Conservation (phyloP, 2,329 filamentous ascomycete genomes). For the Clonostachys byssicola region DNA sequence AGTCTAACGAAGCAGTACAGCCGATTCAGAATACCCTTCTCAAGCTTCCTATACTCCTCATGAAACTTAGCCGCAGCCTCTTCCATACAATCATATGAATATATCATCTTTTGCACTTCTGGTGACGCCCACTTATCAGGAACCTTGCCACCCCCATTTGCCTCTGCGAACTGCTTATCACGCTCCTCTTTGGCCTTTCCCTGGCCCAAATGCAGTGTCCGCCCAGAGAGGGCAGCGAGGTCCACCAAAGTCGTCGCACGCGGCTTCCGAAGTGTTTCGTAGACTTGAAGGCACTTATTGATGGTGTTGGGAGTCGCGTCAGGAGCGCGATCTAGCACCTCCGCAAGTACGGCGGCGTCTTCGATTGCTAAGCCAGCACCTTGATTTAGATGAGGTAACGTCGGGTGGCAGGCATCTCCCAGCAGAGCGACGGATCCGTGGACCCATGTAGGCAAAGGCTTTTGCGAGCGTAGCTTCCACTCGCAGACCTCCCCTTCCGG, state of each 20-base stretch:
- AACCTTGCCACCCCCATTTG: conserved; percentile 41
- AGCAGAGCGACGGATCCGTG: conserved; percentile 51
- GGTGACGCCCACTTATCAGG: conserved; percentile 69
- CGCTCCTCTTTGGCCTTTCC: conserved; percentile 52
- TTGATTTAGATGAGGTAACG: conserved; percentile 61
- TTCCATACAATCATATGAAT: conserved; percentile 56
- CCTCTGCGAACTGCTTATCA: conserved; percentile 48
- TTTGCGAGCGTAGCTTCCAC: conserved; percentile 59
- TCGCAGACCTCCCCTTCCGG: conserved; percentile 60
- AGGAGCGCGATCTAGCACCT: conserved; percentile 38
- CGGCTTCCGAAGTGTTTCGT: conserved; percentile 52
- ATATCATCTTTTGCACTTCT: conserved; percentile 62
- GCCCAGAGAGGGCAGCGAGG: conserved; percentile 44
- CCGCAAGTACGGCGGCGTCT: conserved; percentile 57
- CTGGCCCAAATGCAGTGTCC: conserved; percentile 49
- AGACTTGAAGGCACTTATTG: conserved; percentile 45
- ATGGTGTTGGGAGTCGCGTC: conserved; percentile 28
- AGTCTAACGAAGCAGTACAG: too few relatives aligned
- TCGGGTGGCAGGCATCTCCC: conserved; percentile 64
- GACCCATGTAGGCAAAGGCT: conserved; percentile 52
- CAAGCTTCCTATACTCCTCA: conserved; percentile 19
- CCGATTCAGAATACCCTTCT: not conserved
- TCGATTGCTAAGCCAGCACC: conserved; percentile 65
- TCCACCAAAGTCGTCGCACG: conserved; percentile 48
- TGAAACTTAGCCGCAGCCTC: conserved; percentile 48